phyloP scores from a whole-genome alignment of 768 basidiomycete species.

The Naematelia encephala region DNA sequence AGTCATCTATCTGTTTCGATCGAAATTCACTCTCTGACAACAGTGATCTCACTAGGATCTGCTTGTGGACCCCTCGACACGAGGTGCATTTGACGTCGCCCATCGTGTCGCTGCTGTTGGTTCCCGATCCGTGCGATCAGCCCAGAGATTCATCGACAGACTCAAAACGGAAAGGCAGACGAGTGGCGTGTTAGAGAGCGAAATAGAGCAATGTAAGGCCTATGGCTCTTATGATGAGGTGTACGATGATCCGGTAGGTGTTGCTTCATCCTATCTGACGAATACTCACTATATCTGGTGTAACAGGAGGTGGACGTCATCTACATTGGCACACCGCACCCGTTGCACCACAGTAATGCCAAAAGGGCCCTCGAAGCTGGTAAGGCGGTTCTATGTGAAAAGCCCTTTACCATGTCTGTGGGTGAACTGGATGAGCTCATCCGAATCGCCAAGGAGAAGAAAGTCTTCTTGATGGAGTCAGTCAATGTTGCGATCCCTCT shows the following conservation, averaged over 20 bases:
- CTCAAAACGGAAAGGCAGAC: no score
- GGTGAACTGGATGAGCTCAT: constrained; percentile 68
- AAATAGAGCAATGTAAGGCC: constrained; percentile 57
- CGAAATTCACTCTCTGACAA: no score
- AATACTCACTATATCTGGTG: not conserved
- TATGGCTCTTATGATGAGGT: constrained; percentile 73
- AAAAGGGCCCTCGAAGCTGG: constrained; percentile 67
- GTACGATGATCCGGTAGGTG: constrained; percentile 62
- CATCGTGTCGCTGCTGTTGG: no score
- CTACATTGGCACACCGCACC: constrained; percentile 80
- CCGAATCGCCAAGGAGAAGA: constrained; percentile 65
- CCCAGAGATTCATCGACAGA: no score
- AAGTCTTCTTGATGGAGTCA: constrained; percentile 89
- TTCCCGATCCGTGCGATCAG: no score
- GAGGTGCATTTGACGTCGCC: no score
- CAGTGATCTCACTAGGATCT: no score
- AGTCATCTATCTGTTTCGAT: no score
- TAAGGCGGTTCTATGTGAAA: constrained; percentile 82
- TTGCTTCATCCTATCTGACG: not conserved
- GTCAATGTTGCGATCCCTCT: constrained; percentile 56
- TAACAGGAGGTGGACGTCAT: constrained; percentile 64
- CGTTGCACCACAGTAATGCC: constrained; percentile 71
- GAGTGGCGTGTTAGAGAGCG: no score
- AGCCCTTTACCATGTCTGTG: constrained; percentile 71
- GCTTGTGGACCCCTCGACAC: no score